Conservation (phyloP, 371 early-diverging fungal genomes). For the Quaeritorhiza haematococci region DNA sequence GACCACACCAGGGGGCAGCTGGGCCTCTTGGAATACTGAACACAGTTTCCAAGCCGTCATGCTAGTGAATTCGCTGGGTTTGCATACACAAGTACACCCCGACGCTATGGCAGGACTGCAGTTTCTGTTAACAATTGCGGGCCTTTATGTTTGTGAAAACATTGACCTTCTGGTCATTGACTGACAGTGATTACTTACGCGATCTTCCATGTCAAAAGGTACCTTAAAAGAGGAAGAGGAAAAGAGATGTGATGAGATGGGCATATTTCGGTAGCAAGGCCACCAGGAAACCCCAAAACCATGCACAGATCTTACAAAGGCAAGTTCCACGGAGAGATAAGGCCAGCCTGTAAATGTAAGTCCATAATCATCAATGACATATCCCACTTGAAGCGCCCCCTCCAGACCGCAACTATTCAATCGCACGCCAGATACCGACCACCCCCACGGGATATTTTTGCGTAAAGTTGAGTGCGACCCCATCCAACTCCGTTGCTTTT, state of each 20-base stretch:
- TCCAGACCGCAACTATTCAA: too few relatives aligned
- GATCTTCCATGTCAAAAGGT: constrained; percentile 72
- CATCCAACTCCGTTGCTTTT: constrained; percentile 31
- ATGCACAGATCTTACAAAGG: too few relatives aligned
- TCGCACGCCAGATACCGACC: constrained; percentile 2
- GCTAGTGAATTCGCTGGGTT: constrained; percentile 72
- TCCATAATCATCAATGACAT: too few relatives aligned
- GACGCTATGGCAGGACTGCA: constrained; percentile 7
- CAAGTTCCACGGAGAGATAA: constrained; percentile 70
- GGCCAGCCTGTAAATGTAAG: constrained; percentile 34
- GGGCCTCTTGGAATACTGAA: constrained; percentile 55
- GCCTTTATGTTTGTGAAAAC: constrained; percentile 10
- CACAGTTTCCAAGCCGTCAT: constrained; percentile 62
- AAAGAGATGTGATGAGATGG: too few relatives aligned
- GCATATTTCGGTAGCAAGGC: too few relatives aligned
- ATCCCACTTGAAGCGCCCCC: too few relatives aligned
- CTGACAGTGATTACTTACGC: constrained; percentile 36
- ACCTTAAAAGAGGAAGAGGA: constrained; percentile 61
- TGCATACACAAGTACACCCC: constrained; percentile 68
- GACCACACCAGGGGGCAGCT: constrained; percentile 68
- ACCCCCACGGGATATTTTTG: constrained; percentile 62
- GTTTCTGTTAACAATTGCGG: too few relatives aligned
- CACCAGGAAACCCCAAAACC: too few relatives aligned
- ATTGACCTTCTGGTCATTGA: neutral
- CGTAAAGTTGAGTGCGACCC: constrained; percentile 36